Evolutionary conservation across 805 yeast species (phyloP).

Genomic region (Schizosaccharomyces lindneri): DNA sequence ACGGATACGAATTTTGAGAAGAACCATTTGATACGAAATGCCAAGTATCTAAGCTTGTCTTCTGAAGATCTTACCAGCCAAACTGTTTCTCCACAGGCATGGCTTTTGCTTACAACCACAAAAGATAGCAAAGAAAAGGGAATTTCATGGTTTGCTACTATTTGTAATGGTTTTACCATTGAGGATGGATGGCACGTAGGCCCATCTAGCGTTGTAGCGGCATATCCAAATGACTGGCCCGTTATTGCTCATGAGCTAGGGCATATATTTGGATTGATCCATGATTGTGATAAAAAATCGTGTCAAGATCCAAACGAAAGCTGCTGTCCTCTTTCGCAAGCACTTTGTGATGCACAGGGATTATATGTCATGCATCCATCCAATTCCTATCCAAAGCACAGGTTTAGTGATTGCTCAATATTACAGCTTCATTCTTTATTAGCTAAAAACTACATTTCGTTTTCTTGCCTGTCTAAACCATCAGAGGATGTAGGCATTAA

Average conservation of each 20-base stretch:
- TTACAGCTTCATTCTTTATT: conserved; percentile 10
- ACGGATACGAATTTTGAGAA: too few species aligned
- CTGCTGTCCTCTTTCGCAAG: conserved; percentile 15
- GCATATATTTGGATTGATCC: conserved; percentile 19
- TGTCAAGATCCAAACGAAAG: conserved; percentile 11
- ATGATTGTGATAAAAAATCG: conserved; percentile 16
- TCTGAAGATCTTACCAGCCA: too few species aligned
- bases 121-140: not conserved
- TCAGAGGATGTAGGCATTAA: not conserved
- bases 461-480: not conserved
- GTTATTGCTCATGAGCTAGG: conserved; percentile 19
- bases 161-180: not conserved
- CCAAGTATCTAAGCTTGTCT: too few species aligned
- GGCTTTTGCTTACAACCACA: not conserved
- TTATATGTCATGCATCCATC: conserved; percentile 17
- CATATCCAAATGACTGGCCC: conserved; percentile 14
- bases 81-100: not conserved
- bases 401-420: conserved; percentile 7
- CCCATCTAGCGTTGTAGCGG: conserved; percentile 13
- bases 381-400: conserved; percentile 6
- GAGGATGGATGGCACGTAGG: not conserved
- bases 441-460: not conserved
- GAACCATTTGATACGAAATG: too few species aligned
- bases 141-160: not conserved
- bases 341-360: conserved; percentile 14